phyloP scores from a whole-genome alignment of 2,329 filamentous ascomycete genomes.

The Alternaria gansuensis region DNA sequence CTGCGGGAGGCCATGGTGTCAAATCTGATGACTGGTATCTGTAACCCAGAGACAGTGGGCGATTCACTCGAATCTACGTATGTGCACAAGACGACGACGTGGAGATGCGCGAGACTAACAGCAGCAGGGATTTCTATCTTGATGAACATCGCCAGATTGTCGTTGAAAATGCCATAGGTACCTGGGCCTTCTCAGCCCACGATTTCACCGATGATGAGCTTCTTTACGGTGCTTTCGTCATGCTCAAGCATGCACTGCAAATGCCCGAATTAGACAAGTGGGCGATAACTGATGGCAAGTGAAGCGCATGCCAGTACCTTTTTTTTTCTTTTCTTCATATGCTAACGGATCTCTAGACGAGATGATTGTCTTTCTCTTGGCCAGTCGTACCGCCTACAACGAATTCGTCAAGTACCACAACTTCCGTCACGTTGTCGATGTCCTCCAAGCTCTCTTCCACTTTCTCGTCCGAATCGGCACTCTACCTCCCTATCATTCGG shows the following conservation, averaged over 20 bases:
- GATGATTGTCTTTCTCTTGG: conserved; percentile 83
- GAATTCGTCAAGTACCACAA: conserved; percentile 97
- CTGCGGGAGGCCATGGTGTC: conserved; percentile 93
- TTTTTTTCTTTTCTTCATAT: background rate
- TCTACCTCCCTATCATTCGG: conserved; percentile 71
- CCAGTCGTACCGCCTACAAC: conserved; percentile 94
- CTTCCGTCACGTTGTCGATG: conserved; percentile 96
- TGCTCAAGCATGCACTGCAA: conserved; percentile 86
- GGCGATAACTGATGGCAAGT: conserved; percentile 78
- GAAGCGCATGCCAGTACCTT: background rate
- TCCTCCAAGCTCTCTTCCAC: conserved; percentile 90
- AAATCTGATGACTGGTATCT: conserved; percentile 87
- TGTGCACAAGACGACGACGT: conserved; percentile 35
- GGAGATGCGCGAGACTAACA: conserved; percentile 29
- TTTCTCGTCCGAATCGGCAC: conserved; percentile 84
- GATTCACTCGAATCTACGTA: conserved; percentile 70
- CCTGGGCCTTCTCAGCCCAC: conserved; percentile 90
- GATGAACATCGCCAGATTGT: conserved; percentile 69
- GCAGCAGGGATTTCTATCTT: conserved; percentile 69
- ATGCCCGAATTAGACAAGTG: conserved; percentile 84
- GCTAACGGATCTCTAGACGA: conserved; percentile 66
- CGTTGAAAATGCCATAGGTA: conserved; percentile 74
- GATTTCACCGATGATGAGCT: conserved; percentile 91
- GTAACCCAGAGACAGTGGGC: conserved; percentile 70
- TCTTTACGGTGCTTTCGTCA: conserved; percentile 81